These are phyloP conservation scores for Neopestalotiopsis sp. DNA, from an alignment of 2,329 filamentous ascomycete genomes.

Conservation along the genomic window DNA sequence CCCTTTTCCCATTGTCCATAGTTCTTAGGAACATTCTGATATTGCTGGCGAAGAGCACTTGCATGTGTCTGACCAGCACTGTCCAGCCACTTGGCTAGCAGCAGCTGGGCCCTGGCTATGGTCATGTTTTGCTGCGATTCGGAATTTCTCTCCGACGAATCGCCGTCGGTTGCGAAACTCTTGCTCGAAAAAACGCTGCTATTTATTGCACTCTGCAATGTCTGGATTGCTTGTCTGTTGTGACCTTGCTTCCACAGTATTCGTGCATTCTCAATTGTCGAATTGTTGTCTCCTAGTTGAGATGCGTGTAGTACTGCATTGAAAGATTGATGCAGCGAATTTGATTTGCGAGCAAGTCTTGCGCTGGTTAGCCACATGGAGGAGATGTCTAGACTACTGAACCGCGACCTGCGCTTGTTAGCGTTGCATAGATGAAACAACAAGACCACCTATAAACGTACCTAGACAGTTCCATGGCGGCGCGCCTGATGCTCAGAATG, in stretches of 20 bases:
- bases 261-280: conserved; percentile 92
- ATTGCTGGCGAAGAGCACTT: conserved; percentile 78
- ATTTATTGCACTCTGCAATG: conserved; percentile 83
- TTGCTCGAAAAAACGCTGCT: conserved; percentile 74
- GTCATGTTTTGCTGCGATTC: conserved; percentile 63
- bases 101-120: conserved; percentile 79
- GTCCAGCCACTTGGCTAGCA: conserved; percentile 97
- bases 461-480: conserved; percentile 81
- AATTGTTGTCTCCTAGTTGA: conserved; percentile 81
- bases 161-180: conserved; percentile 39
- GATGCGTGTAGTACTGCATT: conserved; percentile 91
- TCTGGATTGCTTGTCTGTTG: conserved; percentile 92
- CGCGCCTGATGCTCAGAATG: conserved; percentile 82
- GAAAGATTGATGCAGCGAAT: conserved; percentile 85
- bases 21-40: conserved; percentile 79
- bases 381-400: conserved; percentile 76
- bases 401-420: conserved; percentile 54
- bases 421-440: conserved; percentile 33
- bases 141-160: conserved; percentile 45
- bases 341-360: conserved; percentile 83
- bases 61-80: conserved; percentile 92
- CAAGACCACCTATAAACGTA: conserved; percentile 43
- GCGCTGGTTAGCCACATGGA: conserved; percentile 86
- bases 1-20: conserved; percentile 88
- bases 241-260: conserved; percentile 93